These are phyloP conservation scores for Gentiana straminea DNA, from an alignment of 257 asterid genomes.

Conservation along the genomic window DNA sequence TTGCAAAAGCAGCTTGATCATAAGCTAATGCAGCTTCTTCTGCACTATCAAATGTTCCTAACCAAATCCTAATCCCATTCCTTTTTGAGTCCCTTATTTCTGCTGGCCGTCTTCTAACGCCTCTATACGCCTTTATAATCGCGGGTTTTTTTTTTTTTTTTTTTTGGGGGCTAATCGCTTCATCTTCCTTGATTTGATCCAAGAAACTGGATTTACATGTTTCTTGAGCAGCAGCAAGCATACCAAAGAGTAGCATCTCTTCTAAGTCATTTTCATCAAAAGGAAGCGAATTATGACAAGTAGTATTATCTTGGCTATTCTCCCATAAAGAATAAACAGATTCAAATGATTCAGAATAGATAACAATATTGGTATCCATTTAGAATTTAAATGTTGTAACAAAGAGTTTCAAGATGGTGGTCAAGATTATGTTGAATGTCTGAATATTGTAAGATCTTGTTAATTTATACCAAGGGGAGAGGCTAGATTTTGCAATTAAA, in stretches of 20 bases:
- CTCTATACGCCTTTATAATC: conserved; percentile 17
- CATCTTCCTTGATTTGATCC: conserved; percentile 40
- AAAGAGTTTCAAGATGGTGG: too few species aligned
- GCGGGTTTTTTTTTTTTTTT: background rate
- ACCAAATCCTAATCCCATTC: conserved; percentile 40
- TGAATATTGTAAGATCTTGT: too few species aligned
- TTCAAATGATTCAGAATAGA: background rate
- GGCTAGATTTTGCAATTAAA: too few species aligned
- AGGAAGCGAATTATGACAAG: conserved; percentile 15
- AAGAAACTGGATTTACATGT: conserved; percentile 7
- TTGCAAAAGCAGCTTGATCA: conserved; percentile 49
- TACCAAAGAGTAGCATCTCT: conserved; percentile 54
- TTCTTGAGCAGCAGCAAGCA: conserved; percentile 14
- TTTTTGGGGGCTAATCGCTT: conserved; percentile 25
- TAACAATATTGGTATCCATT: too few species aligned
- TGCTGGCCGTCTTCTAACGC: conserved; percentile 40
- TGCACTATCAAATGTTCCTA: conserved; percentile 31
- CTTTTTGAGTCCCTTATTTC: conserved; percentile 47
- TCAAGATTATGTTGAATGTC: too few species aligned
- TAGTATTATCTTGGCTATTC: background rate
- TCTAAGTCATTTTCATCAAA: conserved; percentile 55
- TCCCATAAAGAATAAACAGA: too few species aligned
- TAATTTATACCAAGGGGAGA: too few species aligned
- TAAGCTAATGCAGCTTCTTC: conserved; percentile 45
- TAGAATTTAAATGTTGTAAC: too few species aligned